phyloP scores from a whole-genome alignment of 805 yeast species.

The Brettanomyces anomalus region DNA sequence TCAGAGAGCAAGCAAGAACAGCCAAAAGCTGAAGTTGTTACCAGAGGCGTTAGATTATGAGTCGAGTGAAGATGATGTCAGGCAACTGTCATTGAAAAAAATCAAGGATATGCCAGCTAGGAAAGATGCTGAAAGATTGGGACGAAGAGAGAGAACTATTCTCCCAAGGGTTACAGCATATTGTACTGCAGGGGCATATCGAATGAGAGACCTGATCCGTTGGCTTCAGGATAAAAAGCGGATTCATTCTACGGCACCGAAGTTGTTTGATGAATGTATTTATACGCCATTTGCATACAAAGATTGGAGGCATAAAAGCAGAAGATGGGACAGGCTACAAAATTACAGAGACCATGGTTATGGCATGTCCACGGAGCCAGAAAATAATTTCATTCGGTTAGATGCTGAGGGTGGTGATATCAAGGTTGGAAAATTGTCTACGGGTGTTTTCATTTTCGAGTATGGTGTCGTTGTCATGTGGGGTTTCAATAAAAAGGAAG shows the following conservation, averaged over 20 bases:
- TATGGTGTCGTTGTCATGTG: constrained; percentile 96
- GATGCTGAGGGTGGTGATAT: constrained; percentile 96
- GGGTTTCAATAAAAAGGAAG: constrained; percentile 88
- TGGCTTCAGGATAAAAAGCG: constrained; percentile 78
- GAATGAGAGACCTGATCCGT: constrained; percentile 75
- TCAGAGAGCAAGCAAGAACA: constrained; percentile 65
- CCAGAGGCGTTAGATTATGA: constrained; percentile 45
- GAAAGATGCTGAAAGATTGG: constrained; percentile 87
- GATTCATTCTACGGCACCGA: constrained; percentile 71
- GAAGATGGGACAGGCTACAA: neutral
- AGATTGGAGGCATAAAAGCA: constrained; percentile 53
- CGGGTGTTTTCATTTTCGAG: constrained; percentile 83
- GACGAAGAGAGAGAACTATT: constrained; percentile 74
- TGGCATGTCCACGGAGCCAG: constrained; percentile 3
- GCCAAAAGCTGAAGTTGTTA: constrained; percentile 61
- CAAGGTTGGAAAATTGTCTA: constrained; percentile 67
- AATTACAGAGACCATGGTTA: neutral
- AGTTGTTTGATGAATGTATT: constrained; percentile 86
- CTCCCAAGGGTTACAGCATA: constrained; percentile 93
- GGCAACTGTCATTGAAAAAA: constrained; percentile 55
- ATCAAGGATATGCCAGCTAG: constrained; percentile 86
- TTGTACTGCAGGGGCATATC: constrained; percentile 89
- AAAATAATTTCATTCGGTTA: constrained; percentile 43
- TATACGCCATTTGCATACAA: constrained; percentile 84
- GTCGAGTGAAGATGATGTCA: constrained; percentile 7